phyloP scores from a whole-genome alignment of 352 stramenopile species.

The Thalassiosira mediterranea region DNA sequence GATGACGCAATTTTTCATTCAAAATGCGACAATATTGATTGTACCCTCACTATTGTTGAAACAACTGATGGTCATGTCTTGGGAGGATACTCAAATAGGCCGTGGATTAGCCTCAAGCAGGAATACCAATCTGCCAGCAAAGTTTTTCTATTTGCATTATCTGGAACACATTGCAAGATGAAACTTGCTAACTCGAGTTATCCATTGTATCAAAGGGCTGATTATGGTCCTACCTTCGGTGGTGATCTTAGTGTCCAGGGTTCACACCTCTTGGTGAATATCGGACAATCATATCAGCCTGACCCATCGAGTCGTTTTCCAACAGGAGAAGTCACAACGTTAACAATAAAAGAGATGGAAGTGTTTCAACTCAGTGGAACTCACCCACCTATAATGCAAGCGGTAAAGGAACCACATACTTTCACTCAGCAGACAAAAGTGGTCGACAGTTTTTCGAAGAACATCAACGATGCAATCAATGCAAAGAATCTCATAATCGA shows the following conservation, averaged over 20 bases:
- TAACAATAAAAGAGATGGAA: conserved; percentile 13
- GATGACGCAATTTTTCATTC: neutral
- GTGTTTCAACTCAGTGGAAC: conserved; percentile 11
- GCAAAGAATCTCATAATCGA: neutral
- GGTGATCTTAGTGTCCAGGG: conserved; percentile 6
- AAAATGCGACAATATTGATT: neutral
- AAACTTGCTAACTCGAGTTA: neutral
- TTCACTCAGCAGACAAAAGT: neutral
- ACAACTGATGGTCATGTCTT: conserved; percentile 11
- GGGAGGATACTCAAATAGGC: conserved; percentile 12
- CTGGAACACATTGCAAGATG: neutral
- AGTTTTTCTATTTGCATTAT: conserved; percentile 30
- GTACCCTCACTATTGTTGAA: conserved; percentile 7
- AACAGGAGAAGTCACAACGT: neutral
- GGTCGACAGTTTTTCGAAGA: neutral
- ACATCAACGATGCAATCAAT: conserved; percentile 19
- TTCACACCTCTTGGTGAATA: conserved; percentile 3
- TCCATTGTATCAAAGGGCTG: neutral
- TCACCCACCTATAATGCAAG: neutral
- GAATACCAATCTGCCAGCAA: too few species aligned
- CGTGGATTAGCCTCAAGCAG: conserved; percentile 1
- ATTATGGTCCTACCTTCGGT: neutral
- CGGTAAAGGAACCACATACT: neutral
- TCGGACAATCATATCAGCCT: conserved; percentile 6
- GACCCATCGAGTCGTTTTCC: neutral